These are phyloP conservation scores for Boletales sp. DNA, from an alignment of 768 basidiomycete genomes.

Conservation along the genomic window DNA sequence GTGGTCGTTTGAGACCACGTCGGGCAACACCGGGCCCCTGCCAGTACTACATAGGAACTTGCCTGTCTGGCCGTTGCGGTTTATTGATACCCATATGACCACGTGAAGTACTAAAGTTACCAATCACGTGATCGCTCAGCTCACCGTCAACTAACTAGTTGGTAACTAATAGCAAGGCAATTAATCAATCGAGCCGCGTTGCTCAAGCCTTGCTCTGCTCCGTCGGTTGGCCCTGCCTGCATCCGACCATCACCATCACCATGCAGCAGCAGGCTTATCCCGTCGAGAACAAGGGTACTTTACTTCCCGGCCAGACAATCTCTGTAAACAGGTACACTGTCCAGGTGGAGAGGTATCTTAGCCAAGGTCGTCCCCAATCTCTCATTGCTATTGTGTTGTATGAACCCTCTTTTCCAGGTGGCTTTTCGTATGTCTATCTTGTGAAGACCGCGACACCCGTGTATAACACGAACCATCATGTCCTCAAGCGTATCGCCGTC, in stretches of 20 bases:
- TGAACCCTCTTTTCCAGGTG: slow-evolving; percentile 52
- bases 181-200: neutral
- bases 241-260: neutral
- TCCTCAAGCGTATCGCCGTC: slow-evolving; percentile 94
- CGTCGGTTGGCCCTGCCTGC: slow-evolving; percentile 5
- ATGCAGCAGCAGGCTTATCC: slow-evolving; percentile 45
- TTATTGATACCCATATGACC: neutral
- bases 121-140: slow-evolving; percentile 14
- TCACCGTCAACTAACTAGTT: neutral
- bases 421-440: slow-evolving; percentile 97
- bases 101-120: slow-evolving; percentile 1
- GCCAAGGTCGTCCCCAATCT: slow-evolving; percentile 63
- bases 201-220: slow-evolving; percentile 3
- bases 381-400: slow-evolving; percentile 5
- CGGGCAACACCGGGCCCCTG: too few species aligned
- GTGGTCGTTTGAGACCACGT: neutral
- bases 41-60: too few species aligned
- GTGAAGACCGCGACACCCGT: slow-evolving; percentile 84
- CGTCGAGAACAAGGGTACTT: slow-evolving; percentile 56
- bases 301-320: slow-evolving; percentile 82
- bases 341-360: slow-evolving; percentile 90
- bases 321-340: slow-evolving; percentile 87
- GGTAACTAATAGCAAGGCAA: too few species aligned
- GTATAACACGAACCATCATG: slow-evolving; percentile 90
- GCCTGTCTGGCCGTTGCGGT: too few species aligned